Evolutionary conservation across 495 filamentous ascomycete species (phyloP).

Genomic region (Penicillium ucsense): DNA sequence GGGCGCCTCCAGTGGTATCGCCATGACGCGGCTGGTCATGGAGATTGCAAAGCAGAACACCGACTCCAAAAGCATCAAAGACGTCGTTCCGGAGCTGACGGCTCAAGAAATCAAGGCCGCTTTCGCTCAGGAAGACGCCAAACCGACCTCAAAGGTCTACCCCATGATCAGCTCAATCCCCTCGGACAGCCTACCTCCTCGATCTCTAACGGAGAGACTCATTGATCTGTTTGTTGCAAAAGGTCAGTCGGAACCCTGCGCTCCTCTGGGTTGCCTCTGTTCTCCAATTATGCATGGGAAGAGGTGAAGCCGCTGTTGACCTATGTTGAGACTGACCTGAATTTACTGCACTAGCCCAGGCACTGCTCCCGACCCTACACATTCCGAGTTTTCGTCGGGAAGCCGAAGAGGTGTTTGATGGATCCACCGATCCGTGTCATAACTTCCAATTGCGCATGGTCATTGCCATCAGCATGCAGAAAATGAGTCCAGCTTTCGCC

Average conservation of each 20-base stretch:
- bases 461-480: slow-evolving; percentile 86
- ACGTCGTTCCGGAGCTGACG: slow-evolving; percentile 67
- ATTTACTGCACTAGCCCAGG: slow-evolving; percentile 52
- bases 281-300: too few species aligned
- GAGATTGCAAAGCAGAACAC: slow-evolving; percentile 86
- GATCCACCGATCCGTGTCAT: slow-evolving; percentile 64
- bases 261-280: too few species aligned
- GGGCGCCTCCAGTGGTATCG: slow-evolving; percentile 86
- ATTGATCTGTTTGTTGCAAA: slow-evolving; percentile 73
- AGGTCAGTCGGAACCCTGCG: slow-evolving; percentile 41
- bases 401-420: slow-evolving; percentile 68
- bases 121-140: slow-evolving; percentile 45
- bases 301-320: too few species aligned
- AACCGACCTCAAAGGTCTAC: slow-evolving; percentile 60
- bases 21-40: slow-evolving; percentile 88
- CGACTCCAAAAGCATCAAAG: slow-evolving; percentile 73
- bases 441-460: slow-evolving; percentile 84
- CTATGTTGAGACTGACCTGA: background rate
- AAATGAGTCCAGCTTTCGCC: slow-evolving; percentile 68
- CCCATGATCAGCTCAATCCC: slow-evolving; percentile 69
- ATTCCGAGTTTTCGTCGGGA: slow-evolving; percentile 69
- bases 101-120: slow-evolving; percentile 48
- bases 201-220: slow-evolving; percentile 57
- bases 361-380: slow-evolving; percentile 75
- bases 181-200: slow-evolving; percentile 57